phyloP scores from a whole-genome alignment of 2,329 filamentous ascomycete genomes.

The Beauveria australis region DNA sequence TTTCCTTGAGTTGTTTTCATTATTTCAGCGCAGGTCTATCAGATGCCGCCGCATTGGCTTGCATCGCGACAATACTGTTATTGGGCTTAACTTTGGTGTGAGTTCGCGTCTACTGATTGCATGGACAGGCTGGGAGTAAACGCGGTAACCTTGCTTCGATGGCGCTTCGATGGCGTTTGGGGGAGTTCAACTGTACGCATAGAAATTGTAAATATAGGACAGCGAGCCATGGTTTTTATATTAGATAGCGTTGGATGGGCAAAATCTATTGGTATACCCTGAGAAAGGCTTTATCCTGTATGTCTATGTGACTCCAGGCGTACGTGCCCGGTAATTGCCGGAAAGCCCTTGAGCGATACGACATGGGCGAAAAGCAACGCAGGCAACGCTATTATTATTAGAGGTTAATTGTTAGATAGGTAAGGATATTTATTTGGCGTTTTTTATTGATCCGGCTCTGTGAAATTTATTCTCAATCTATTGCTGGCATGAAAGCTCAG shows the following conservation, averaged over 20 bases:
- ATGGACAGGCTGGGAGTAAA: background rate
- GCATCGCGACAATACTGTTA: background rate
- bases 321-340: too few species aligned
- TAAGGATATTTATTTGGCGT: too few species aligned
- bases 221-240: background rate
- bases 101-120: background rate
- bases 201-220: constrained; percentile 7
- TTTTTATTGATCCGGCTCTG: background rate
- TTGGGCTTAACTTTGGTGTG: background rate
- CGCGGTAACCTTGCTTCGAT: background rate
- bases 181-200: background rate
- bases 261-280: background rate
- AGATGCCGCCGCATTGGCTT: background rate
- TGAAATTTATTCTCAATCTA: background rate
- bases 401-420: background rate
- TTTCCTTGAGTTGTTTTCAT: background rate
- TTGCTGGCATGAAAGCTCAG: background rate
- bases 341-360: background rate
- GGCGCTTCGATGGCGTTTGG: constrained; percentile 1
- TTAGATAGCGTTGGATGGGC: constrained; percentile 6
- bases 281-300: background rate
- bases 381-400: background rate
- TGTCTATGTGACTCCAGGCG: too few species aligned
- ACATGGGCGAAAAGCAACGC: too few species aligned
- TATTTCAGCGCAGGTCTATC: background rate